These are phyloP conservation scores for Solanum clarkiae DNA, from an alignment of 257 asterid genomes.

Conservation along the genomic window DNA sequence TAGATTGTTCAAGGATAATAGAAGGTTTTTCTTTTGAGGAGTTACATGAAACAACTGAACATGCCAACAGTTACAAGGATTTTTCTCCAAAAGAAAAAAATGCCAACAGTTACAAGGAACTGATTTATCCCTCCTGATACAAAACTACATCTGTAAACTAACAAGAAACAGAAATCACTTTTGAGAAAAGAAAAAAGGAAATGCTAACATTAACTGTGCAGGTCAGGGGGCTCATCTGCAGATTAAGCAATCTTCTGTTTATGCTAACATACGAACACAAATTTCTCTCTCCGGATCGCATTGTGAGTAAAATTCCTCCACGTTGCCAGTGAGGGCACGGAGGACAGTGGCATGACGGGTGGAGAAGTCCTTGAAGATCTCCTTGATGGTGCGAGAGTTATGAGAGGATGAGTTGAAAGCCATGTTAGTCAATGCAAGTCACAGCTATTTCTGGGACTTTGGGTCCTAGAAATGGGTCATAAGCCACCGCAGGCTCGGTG, in stretches of 20 bases:
- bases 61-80: no score
- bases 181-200: neutral
- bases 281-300: conserved; percentile 17
- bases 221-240: neutral
- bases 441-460: neutral
- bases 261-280: conserved; percentile 9
- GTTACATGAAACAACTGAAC: no score
- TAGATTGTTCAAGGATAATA: no score
- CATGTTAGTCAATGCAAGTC: neutral
- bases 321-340: conserved; percentile 11
- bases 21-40: no score
- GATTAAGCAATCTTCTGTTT: neutral
- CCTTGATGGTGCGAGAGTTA: conserved; percentile 9
- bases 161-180: neutral
- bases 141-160: neutral
- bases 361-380: conserved; percentile 11
- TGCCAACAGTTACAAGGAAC: neutral
- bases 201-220: neutral
- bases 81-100: neutral
- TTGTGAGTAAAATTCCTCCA: conserved; percentile 9
- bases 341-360: conserved; percentile 1
- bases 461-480: neutral
- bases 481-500: neutral
- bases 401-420: conserved; percentile 1
- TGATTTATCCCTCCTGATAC: neutral